phyloP scores from a whole-genome alignment of 2,329 filamentous ascomycete species.

The Tricladium varicosporioides region DNA sequence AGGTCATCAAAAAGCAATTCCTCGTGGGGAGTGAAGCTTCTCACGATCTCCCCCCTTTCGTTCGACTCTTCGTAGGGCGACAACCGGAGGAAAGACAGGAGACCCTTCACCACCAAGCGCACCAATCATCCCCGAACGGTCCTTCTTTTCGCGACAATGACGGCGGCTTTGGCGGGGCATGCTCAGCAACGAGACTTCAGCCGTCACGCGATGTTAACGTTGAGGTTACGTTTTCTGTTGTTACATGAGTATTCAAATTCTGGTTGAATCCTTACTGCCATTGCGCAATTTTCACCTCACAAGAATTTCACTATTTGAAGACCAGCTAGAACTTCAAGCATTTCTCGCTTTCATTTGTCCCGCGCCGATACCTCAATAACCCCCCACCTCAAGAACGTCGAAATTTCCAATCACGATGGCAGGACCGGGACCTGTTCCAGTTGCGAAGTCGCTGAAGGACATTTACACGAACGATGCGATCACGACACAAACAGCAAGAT shows the following conservation, averaged over 20 bases:
- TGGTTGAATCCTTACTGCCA: background rate
- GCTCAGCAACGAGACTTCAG: background rate
- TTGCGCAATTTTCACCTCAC: background rate
- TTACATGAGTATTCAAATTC: too few species aligned
- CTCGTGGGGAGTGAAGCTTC: background rate
- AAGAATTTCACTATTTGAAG: too few species aligned
- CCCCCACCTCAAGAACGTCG: background rate
- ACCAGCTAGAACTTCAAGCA: too few species aligned
- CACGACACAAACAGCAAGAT: conserved; percentile 66
- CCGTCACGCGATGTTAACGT: conserved; percentile 5
- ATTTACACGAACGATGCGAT: conserved; percentile 80
- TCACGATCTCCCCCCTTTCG: background rate
- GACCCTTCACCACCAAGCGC: conserved; percentile 4
- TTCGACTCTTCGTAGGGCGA: too few species aligned
- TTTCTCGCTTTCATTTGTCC: background rate
- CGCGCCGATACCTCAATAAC: conserved; percentile 15
- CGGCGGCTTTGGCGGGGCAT: conserved; percentile 13
- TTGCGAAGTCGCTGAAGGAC: conserved; percentile 70
- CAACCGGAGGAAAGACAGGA: background rate
- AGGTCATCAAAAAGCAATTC: background rate
- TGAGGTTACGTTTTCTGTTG: too few species aligned
- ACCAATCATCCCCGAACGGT: conserved; percentile 10
- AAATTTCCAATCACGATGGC: conserved; percentile 42
- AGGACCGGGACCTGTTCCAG: conserved; percentile 61
- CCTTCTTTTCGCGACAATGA: conserved; percentile 3